Conservation (phyloP, 768 basidiomycete species). For the Crepidotus variabilis region DNA sequence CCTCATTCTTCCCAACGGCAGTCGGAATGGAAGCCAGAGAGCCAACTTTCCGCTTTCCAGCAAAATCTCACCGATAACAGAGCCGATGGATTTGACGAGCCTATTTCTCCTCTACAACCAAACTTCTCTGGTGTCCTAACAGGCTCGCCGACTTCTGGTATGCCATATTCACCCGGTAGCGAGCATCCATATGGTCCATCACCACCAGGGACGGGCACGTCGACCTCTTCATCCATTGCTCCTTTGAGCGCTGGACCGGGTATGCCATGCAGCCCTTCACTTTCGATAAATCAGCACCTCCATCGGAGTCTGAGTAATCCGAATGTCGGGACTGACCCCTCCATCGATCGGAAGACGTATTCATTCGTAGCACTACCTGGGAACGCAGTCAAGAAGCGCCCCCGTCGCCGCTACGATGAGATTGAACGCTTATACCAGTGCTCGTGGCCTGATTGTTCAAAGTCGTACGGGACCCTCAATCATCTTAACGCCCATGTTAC, state of each 20-base stretch:
- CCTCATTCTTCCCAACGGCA: conserved; percentile 18
- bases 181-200: conserved; percentile 57
- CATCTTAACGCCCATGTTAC: conserved; percentile 97
- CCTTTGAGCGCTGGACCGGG: conserved; percentile 20
- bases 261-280: conserved; percentile 23
- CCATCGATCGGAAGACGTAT: conserved; percentile 63
- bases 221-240: conserved; percentile 46
- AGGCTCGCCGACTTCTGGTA: conserved; percentile 28
- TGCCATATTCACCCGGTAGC: conserved; percentile 43
- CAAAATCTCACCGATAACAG: conserved; percentile 27
- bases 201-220: conserved; percentile 60
- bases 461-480: conserved; percentile 92
- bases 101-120: conserved; percentile 52
- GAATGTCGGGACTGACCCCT: conserved; percentile 25
- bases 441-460: conserved; percentile 72
- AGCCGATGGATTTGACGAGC: conserved; percentile 37
- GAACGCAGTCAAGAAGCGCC: conserved; percentile 78
- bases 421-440: conserved; percentile 93
- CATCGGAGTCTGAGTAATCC: conserved; percentile 25
- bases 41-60: conserved; percentile 25
- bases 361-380: conserved; percentile 81
- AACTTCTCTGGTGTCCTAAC: conserved; percentile 43
- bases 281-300: conserved; percentile 23
- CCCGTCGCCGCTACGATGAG: conserved; percentile 88
- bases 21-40: conserved; percentile 35